phyloP scores from a whole-genome alignment of 139 green algal species.

The Picochlorum sp. region DNA sequence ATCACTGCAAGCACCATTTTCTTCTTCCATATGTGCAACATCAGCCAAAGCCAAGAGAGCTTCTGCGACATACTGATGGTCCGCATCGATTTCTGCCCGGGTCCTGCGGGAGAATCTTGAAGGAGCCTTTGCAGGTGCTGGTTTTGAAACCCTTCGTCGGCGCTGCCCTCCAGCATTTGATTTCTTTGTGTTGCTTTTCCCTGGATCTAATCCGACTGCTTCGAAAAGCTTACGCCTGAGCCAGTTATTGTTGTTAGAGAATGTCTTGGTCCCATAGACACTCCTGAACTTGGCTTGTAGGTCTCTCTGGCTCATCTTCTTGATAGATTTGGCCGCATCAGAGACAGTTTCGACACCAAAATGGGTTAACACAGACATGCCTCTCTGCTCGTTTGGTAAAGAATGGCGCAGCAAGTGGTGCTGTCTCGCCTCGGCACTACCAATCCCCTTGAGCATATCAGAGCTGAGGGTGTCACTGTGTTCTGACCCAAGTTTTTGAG shows the following conservation, averaged over 20 bases:
- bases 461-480: too few relatives aligned
- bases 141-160: slow-evolving; percentile 2
- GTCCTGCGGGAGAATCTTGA: not conserved
- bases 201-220: slow-evolving; percentile 19
- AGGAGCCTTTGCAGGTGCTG: not conserved
- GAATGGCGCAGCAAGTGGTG: slow-evolving; percentile 5
- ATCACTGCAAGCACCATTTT: not conserved
- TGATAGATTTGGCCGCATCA: slow-evolving; percentile 20
- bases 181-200: slow-evolving; percentile 20
- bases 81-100: not conserved
- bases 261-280: slow-evolving; percentile 19
- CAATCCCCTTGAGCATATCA: too few relatives aligned
- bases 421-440: not conserved
- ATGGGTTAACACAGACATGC: slow-evolving; percentile 8
- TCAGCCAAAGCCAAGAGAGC: slow-evolving; percentile 18
- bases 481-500: too few relatives aligned
- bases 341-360: slow-evolving; percentile 10
- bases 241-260: slow-evolving; percentile 38
- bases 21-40: not conserved
- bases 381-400: slow-evolving; percentile 9
- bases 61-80: slow-evolving; percentile 3
- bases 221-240: slow-evolving; percentile 29
- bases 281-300: slow-evolving; percentile 22
- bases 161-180: not conserved
- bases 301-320: slow-evolving; percentile 30